These are phyloP conservation scores for Primulina huaijiensis DNA, from an alignment of 257 asterid species.

Conservation along the genomic window DNA sequence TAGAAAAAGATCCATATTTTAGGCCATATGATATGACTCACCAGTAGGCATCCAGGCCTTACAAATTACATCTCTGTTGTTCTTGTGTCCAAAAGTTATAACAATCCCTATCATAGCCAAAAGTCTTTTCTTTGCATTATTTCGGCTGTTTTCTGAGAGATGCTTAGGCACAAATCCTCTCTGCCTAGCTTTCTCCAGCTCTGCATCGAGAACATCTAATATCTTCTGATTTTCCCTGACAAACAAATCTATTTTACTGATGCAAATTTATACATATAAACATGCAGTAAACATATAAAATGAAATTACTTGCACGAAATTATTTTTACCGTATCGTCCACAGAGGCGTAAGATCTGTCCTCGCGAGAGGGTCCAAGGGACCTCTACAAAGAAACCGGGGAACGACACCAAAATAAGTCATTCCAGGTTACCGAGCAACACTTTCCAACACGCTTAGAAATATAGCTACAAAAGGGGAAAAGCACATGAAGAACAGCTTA, in stretches of 20 bases:
- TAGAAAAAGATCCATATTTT: not conserved
- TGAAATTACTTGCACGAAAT: constrained; percentile 67
- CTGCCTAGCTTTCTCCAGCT: constrained; percentile 68
- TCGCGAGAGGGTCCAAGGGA: too few relatives aligned
- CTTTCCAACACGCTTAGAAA: too few relatives aligned
- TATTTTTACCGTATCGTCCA: constrained; percentile 72
- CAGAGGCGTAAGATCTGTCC: constrained; percentile 36
- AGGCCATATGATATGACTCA: constrained; percentile 26
- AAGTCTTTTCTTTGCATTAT: constrained; percentile 51
- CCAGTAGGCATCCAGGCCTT: constrained; percentile 93
- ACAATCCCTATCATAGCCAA: constrained; percentile 72
- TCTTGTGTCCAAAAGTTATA: constrained; percentile 71
- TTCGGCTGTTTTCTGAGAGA: constrained; percentile 39
- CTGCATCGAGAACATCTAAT: constrained; percentile 59
- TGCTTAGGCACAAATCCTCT: constrained; percentile 66
- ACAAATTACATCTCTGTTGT: constrained; percentile 82
- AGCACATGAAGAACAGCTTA: too few relatives aligned
- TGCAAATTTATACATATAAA: constrained; percentile 16
- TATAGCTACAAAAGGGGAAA: too few relatives aligned
- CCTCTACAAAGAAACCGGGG: too few relatives aligned
- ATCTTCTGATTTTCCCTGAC: constrained; percentile 74
- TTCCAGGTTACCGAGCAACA: too few relatives aligned
- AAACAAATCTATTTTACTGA: constrained; percentile 27
- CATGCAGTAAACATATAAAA: constrained; percentile 10
- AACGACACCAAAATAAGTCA: too few relatives aligned